Evolutionary conservation across 371 early-diverging fungal genomes (phyloP).

Genomic region (Mucor lusitanicus): DNA sequence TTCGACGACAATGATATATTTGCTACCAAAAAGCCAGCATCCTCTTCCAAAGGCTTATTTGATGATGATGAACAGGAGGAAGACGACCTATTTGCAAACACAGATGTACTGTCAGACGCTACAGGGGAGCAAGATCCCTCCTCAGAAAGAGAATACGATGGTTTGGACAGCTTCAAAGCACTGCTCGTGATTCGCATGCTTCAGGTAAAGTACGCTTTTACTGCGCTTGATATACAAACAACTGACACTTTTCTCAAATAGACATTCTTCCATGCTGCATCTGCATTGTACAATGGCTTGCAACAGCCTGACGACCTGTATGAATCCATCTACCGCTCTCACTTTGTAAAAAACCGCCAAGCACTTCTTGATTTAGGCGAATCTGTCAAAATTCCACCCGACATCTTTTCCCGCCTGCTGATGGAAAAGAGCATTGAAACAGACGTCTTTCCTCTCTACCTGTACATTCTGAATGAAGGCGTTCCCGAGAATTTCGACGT

Average conservation of each 20-base stretch:
- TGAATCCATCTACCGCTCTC: conserved; percentile 12
- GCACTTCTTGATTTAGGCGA: conserved; percentile 34
- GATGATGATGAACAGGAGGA: conserved; percentile 7
- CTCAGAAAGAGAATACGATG: conserved; percentile 16
- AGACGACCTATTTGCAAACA: conserved; percentile 9
- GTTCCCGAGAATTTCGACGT: conserved; percentile 26
- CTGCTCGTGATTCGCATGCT: conserved; percentile 42
- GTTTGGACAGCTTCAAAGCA: conserved; percentile 39
- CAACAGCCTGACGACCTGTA: conserved; percentile 9
- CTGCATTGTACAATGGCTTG: conserved; percentile 31
- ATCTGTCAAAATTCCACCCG: conserved; percentile 30
- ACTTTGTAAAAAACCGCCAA: conserved; percentile 26
- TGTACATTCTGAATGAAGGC: conserved; percentile 36
- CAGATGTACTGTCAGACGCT: background rate
- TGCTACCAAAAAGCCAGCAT: background rate
- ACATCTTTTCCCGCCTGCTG: conserved; percentile 31
- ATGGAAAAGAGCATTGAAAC: conserved; percentile 63
- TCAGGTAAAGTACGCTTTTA: conserved; percentile 30
- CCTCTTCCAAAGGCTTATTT: conserved; percentile 8
- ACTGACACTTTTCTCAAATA: background rate
- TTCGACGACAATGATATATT: conserved; percentile 23
- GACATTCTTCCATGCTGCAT: conserved; percentile 43
- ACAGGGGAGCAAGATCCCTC: background rate
- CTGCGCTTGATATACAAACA: background rate
- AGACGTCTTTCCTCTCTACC: conserved; percentile 52